These are phyloP conservation scores for Dactylellina sp. DNA, from an alignment of 2,329 filamentous ascomycete species.

Conservation along the genomic window DNA sequence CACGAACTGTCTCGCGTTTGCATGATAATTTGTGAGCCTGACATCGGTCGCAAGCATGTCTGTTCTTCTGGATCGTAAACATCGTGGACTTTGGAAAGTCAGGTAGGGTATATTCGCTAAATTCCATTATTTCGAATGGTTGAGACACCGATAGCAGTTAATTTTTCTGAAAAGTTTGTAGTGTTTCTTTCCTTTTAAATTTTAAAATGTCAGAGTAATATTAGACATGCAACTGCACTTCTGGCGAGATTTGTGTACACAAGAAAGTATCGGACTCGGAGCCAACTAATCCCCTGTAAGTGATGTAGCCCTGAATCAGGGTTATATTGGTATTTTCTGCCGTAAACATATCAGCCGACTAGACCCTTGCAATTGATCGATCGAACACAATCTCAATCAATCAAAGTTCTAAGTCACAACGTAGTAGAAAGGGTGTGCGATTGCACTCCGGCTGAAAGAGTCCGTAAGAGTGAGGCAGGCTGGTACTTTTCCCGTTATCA, in stretches of 20 bases:
- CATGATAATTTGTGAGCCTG: slow-evolving; percentile 67
- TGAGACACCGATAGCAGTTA: not conserved
- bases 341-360: not conserved
- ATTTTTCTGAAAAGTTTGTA: too few species aligned
- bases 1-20: slow-evolving; percentile 64
- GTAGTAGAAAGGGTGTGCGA: not conserved
- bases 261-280: not conserved
- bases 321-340: not conserved
- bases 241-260: not conserved
- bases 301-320: not conserved
- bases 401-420: not conserved
- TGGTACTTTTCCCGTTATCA: not conserved
- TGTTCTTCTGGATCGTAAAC: slow-evolving; percentile 56
- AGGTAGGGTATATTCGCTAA: not conserved
- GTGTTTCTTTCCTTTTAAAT: not conserved
- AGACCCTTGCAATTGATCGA: not conserved
- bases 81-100: slow-evolving; percentile 3
- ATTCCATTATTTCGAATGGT: not conserved
- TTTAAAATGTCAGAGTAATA: not conserved
- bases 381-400: slow-evolving; percentile 5
- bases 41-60: slow-evolving; percentile 67
- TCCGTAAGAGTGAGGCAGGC: not conserved
- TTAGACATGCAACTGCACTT: not conserved
- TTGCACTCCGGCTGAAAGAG: not conserved
- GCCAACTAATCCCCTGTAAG: not conserved